Percentiles rank a stretch among this genome's conserved stretches.
Evolutionary conservation across 768 basidiomycete species (phyloP).

Genomic region (Mycena chlorophos): DNA sequence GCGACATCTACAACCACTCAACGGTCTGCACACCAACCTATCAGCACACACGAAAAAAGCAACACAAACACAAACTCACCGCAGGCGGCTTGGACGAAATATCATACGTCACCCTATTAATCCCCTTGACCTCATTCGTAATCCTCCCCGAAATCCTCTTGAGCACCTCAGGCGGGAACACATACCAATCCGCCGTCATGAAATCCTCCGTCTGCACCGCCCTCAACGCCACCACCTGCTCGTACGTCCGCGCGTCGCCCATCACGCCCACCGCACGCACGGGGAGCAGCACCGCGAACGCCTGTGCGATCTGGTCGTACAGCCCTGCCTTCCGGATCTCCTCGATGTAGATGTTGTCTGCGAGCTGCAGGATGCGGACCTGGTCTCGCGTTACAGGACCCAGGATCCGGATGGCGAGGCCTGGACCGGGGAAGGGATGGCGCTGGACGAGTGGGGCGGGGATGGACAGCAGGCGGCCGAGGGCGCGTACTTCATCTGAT

Average conservation of each 20-base stretch:
- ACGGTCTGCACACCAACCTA: too few species aligned
- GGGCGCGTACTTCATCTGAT: constrained; percentile 90
- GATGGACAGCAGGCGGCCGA: constrained; percentile 89
- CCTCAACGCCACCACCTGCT: constrained; percentile 94
- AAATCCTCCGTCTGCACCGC: constrained; percentile 99
- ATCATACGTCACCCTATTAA: constrained; percentile 95
- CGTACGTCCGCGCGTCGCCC: constrained; percentile 95
- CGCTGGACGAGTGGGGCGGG: constrained; percentile 92
- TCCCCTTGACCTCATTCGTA: constrained; percentile 95
- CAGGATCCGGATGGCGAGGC: constrained; percentile 95
- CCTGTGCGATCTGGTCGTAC: constrained; percentile 93
- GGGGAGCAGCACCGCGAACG: constrained; percentile 92
- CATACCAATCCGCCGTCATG: constrained; percentile 99
- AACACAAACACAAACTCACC: too few species aligned
- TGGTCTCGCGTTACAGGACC: constrained; percentile 94
- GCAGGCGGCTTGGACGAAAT: constrained; percentile 97
- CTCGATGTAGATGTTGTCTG: constrained; percentile 95
- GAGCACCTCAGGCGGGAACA: constrained; percentile 90
- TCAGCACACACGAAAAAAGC: too few species aligned
- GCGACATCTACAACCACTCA: too few species aligned
- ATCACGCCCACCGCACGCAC: constrained; percentile 97
- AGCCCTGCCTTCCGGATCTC: constrained; percentile 92
- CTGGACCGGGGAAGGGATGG: constrained; percentile 98
- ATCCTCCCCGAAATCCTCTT: constrained; percentile 93
- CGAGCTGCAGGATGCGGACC: constrained; percentile 86